Base-by-base conservation (phyloP, 441 rosid species). In the Theobroma grandiflorum region DNA sequence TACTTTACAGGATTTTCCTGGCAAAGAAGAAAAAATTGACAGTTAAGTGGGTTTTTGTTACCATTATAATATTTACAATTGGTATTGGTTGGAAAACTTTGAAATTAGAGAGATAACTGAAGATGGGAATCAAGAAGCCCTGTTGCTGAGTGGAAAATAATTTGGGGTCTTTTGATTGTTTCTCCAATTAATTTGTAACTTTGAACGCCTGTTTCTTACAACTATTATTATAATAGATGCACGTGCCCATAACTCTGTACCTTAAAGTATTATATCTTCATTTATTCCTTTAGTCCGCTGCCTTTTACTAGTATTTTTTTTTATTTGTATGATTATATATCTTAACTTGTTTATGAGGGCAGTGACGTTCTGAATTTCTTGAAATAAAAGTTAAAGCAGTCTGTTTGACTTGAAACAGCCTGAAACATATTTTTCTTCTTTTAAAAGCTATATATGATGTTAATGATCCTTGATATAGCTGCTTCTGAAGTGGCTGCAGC, bases 91-190 rank as follows among this genome's bases (percentile, higher is more conserved):
- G 33, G 62, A 53, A 79, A 50, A 11, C 26, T 52, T 40, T 52
- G 75, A 18, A n/a, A 42, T 7, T 69, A 95, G 97, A 74, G 98
- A 95, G 85, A 84, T 83, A 55, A 62, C 86, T 49, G 89, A 85
- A 74, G 96, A 91, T 72, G 95, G 96, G 72, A 86, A 82, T 84
- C 88, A 4, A 86, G 78, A 81, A 94, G 97, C 58, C 75, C 91
- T 67, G 88, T 95, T 74, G 86, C 93, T 78, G 90, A 91, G 74
- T 93, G 98, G 97, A 92, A 87, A 82, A 86, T 82, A 67, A 88
- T 77, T 90, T 93, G 20, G 90, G 90, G 57, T 79, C 86, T 45
- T 95, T 91, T 6, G 92, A 95, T 86, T 89, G 72, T 80, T 67
- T 80, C 76, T 79, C 92, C 84, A 88, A 85, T 57, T 72, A 81